Evolutionary conservation across 805 yeast species (phyloP), one percentile per base, ranked within the genome.

Genomic region (Candida patagonica): DNA sequence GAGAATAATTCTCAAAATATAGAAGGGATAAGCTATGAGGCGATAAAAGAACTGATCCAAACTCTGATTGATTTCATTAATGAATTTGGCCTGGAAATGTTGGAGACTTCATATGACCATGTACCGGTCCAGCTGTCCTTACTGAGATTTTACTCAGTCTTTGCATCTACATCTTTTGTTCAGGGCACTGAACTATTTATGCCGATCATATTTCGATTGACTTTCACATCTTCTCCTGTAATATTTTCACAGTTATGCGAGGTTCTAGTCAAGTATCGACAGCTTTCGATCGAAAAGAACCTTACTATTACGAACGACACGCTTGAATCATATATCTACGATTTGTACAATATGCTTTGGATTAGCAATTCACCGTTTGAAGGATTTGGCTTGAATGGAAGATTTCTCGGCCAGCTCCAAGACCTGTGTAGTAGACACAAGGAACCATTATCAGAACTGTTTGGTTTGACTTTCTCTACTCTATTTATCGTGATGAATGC

Each of bases 1-100:
- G 15, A 13, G 26, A 24, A 23, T 6, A 25, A 17, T 3, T 29
- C 34, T 5, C 10, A 21, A 12, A 13, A 15, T 4, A 7, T 38
- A 19, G 42, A 27, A 8, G 42, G 37, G 6, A n/a, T 41, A 24
- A 17, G 35, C n/a, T 4, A 30, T 2, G 22, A 13, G 6, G 22
- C n/a, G 2, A 37, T 37, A 5, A 19, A 35, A 17, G 30, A 39
- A 10, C 16, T 40, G 2, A 2, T 44, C 6, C 40, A 35, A 12
- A 35, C 24, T 6, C 16, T 44, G 5, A 37, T 36, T n/a, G 35
- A n/a, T 19, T 46, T 46, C 39, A 41, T 43, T 6, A 40, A 41
- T 21, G 35, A 38, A 13, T 26, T 33, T 33, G 49, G 45, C 5
- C 30, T 43, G 15, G 22, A 22, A 10, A 20, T 30, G n/a, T 27